Evolutionary conservation across 2,329 filamentous ascomycete species (phyloP), one percentile per base, ranked within the genome.

Genomic region (Alternaria angustiovoidea): DNA sequence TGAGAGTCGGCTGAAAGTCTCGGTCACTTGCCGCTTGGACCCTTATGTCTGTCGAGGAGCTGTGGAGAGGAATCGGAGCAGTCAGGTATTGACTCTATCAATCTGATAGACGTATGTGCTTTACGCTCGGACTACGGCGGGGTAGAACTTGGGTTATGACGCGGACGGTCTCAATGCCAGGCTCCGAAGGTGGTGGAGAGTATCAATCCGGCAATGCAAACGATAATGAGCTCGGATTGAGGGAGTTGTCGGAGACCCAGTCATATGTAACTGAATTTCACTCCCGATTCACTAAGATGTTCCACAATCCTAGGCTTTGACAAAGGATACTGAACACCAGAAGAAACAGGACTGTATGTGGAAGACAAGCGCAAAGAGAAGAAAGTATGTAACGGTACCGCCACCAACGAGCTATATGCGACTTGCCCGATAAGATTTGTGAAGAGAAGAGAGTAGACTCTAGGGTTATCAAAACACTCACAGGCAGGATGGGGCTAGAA

Each of bases 281-380:
- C 4, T 6, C 12, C 9, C 12, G 20, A 7, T 38, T 49, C 46
- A 49, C 46, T 38, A 5, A 2, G 20, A n/a, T 7, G 14, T 8
- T 34, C 4, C 30, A 16, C 14, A 22, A n/a, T 22, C 46, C 16
- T 20, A 22, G 18, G 7, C 30, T 24, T 36, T 30, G n/a, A 11
- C 26, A 43, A 8, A 26, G 14, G n/a, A 30, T 22, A 20, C 7
- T 26, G 24, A 34, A 26, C 20, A 36, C 46, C 3, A 11, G 32
- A 6, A 36, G 14, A n/a, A 24, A 36, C 5, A 5, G 3, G 14
- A 18, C 24, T 36, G 14, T 38, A 38, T 34, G 14, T 44, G 12
- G 18, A 44, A 34, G 41, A 41, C 26, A 53, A 11, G 38, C 42
- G 38, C 26, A 43, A 53, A 53, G 28, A 34, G 51, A 38, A 43